These are phyloP conservation scores for Rhizophagus clarus DNA, from an alignment of 192 early-diverging fungal genomes.

Conservation along the genomic window DNA sequence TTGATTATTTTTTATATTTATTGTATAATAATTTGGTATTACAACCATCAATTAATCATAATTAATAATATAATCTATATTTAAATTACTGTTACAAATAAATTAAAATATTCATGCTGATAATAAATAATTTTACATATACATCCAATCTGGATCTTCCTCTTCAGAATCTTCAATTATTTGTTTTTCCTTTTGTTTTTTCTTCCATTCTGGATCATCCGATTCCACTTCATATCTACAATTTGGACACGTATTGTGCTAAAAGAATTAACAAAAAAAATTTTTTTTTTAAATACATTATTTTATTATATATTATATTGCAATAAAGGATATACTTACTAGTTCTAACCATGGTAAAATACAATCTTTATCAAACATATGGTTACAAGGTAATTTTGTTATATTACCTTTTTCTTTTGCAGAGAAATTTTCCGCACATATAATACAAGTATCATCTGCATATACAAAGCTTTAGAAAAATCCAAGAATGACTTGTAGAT, in stretches of 20 bases:
- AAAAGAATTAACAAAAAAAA: neutral
- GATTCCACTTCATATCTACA: constrained; percentile 45
- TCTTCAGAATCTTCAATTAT: constrained; percentile 42
- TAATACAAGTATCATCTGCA: constrained; percentile 42
- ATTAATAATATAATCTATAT: too few relatives aligned
- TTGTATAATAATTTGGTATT: too few relatives aligned
- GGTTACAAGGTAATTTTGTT: constrained; percentile 43
- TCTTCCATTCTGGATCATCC: constrained; percentile 47
- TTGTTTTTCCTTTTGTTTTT: constrained; percentile 40
- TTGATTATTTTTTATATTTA: too few relatives aligned
- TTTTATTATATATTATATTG: neutral
- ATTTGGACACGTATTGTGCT: constrained; percentile 48
- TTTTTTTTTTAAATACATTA: too few relatives aligned
- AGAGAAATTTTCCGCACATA: constrained; percentile 43
- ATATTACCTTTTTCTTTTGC: constrained; percentile 26
- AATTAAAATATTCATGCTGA: neutral
- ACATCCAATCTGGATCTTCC: constrained; percentile 44
- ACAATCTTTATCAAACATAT: constrained; percentile 47
- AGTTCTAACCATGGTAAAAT: constrained; percentile 47
- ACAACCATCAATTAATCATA: too few relatives aligned
- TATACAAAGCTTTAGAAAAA: neutral
- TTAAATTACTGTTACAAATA: neutral
- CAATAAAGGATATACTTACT: constrained; percentile 34
- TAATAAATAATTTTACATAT: constrained; percentile 27
- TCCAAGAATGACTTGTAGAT: neutral